Evolutionary conservation across 2,329 filamentous ascomycete genomes (phyloP).

Genomic region (Dothidotthia symphoricarpi): DNA sequence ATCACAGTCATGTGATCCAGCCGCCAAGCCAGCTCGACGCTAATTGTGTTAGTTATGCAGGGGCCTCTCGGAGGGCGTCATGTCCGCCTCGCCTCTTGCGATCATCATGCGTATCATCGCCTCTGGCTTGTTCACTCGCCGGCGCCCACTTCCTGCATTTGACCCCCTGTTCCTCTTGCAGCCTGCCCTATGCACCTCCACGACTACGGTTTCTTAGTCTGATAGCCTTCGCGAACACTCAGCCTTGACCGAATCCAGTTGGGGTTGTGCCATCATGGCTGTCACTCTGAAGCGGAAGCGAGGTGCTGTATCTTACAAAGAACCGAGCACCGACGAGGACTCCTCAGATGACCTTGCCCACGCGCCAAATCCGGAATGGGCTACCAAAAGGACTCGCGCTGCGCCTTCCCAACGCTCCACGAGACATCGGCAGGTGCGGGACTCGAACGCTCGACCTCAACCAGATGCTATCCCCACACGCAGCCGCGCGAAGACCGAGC

Average conservation of each 20-base stretch:
- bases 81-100: background rate
- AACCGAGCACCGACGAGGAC: constrained; percentile 38
- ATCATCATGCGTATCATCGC: background rate
- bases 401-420: constrained; percentile 26
- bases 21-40: too few relatives aligned
- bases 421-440: constrained; percentile 17
- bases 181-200: constrained; percentile 1
- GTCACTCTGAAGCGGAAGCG: constrained; percentile 38
- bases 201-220: constrained; percentile 5
- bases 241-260: background rate
- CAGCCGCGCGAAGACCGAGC: background rate
- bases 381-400: constrained; percentile 13
- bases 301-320: constrained; percentile 37
- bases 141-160: background rate
- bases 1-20: background rate
- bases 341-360: constrained; percentile 20
- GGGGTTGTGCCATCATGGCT: constrained; percentile 19
- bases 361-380: constrained; percentile 1
- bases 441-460: constrained; percentile 10
- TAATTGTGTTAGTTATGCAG: background rate
- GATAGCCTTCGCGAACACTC: background rate
- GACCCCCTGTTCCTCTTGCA: constrained; percentile 2
- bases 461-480: constrained; percentile 5
- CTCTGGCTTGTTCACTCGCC: too few relatives aligned
- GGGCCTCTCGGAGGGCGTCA: background rate